Conservation (phyloP, 306 rosid genomes). For the Castanopsis chinensis region DNA sequence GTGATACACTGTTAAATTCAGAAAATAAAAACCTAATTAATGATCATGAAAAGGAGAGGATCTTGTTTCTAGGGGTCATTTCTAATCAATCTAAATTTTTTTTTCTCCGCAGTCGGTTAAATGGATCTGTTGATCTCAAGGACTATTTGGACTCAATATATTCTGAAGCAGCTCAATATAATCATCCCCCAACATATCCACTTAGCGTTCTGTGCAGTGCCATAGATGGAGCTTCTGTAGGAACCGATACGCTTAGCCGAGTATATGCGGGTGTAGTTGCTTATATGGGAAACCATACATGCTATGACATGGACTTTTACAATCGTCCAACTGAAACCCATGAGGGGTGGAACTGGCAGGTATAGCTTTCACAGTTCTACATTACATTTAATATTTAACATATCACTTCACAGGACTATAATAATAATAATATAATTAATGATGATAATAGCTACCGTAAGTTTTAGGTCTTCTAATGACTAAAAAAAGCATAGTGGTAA, state of each 20-base stretch:
- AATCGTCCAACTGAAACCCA: constrained; percentile 13
- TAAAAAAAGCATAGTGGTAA: no score
- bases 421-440: no score
- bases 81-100: neutral
- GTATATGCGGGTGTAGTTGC: constrained; percentile 34
- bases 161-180: constrained; percentile 28
- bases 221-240: constrained; percentile 21
- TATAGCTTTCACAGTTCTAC: neutral
- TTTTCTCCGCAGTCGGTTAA: constrained; percentile 18
- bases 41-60: no score
- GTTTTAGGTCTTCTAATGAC: no score
- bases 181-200: constrained; percentile 23
- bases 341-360: constrained; percentile 46
- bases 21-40: no score
- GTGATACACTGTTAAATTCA: no score
- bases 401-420: no score
- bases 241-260: constrained; percentile 23
- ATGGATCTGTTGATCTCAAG: constrained; percentile 18
- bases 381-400: neutral
- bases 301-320: constrained; percentile 23
- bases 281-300: neutral
- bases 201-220: constrained; percentile 26
- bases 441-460: no score
- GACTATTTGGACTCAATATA: constrained; percentile 17
- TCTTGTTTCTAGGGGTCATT: neutral